Base-by-base conservation (phyloP, 1,284 basidiomycete species). In the Grifola frondosa region DNA sequence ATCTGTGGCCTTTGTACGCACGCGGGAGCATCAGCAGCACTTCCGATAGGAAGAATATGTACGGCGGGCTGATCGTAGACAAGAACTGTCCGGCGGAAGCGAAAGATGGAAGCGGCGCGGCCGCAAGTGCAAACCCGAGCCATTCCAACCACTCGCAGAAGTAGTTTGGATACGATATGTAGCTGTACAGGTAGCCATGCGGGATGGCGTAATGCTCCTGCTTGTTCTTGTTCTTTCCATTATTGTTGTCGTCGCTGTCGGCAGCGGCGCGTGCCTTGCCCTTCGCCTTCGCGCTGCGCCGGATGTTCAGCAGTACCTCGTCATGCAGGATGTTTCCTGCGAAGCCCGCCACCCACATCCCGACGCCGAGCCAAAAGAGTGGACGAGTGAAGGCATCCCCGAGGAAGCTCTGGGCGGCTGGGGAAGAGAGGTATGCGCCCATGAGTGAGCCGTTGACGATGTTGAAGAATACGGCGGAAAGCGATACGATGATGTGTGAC, bases 91-190 rank as follows among this genome's bases (percentile, higher is more conserved):
- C 38, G 16, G 63, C 39, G 8, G 64, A 66, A 12, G 56, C 49
- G 37, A 61, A 41, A 5, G 53, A 52, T 1, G 68, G 74, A 5
- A 61, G 13, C 0, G 78, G 72, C 0, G 71, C 65, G 21, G 81
- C 77, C 2, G 88, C 85, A 22, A 91, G 59, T 1, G 90, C 85
- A 59, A 84, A 92, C 8, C 84, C 88, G 8, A 80, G 58, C 89
- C 89, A 94, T 65, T 94, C 91, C 40, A 84, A 54, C 90, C 90
- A 97, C 65, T 96, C 93, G 66, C 87, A 92, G 37, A 93, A 71
- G 65, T 97, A 97, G 67, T 97, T 94, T 2, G 94, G 93, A 66
- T 84, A 95, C n/a, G 91, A 91, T 52, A 97, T 74, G 60, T 77
- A 81, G 36, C 65, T 59, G 71, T 90, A 97, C 23, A 96, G 69